Percentiles rank a stretch among this genome's conserved stretches.
Evolutionary conservation across 176 grass and related monocot genomes (phyloP).

Genomic region (Bromus sterilis): DNA sequence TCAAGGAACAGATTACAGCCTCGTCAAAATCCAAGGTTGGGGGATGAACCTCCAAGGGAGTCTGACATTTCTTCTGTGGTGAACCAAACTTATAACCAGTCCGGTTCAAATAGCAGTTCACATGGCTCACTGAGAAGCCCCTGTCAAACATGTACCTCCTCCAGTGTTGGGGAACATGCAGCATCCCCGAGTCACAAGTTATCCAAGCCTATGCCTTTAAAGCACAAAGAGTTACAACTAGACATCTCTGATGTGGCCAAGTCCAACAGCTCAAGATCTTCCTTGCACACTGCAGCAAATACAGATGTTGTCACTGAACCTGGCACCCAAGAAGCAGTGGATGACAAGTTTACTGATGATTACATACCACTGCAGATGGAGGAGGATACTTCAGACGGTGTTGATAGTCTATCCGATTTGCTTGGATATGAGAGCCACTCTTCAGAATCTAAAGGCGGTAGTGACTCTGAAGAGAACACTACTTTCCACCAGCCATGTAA

Average conservation of each 20-base stretch:
- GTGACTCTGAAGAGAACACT: slow-evolving; percentile 26
- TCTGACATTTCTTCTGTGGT: slow-evolving; percentile 28
- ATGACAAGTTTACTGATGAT: slow-evolving; percentile 36
- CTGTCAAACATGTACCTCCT: slow-evolving; percentile 36
- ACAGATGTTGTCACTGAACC: not conserved
- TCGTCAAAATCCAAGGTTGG: slow-evolving; percentile 1
- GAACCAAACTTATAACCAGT: slow-evolving; percentile 34
- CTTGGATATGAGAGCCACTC: slow-evolving; percentile 22
- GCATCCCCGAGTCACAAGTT: slow-evolving; percentile 1
- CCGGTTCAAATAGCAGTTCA: slow-evolving; percentile 38
- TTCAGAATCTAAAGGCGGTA: slow-evolving; percentile 29
- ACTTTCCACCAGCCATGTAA: not conserved
- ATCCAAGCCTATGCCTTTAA: not conserved
- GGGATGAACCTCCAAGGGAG: slow-evolving; percentile 13
- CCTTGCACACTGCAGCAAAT: slow-evolving; percentile 25
- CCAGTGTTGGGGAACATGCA: slow-evolving; percentile 21
- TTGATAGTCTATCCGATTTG: slow-evolving; percentile 33
- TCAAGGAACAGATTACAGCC: slow-evolving; percentile 34
- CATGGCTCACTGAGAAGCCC: slow-evolving; percentile 32
- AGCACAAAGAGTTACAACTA: not conserved
- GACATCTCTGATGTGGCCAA: slow-evolving; percentile 24
- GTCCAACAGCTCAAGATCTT: slow-evolving; percentile 12
- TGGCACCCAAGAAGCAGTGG: slow-evolving; percentile 18
- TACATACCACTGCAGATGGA: slow-evolving; percentile 36
- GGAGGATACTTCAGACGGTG: slow-evolving; percentile 13